Evolutionary conservation across 164 flowering plant genomes (phyloP), one percentile per base, ranked within the genome.

Genomic region (Annona cherimola): DNA sequence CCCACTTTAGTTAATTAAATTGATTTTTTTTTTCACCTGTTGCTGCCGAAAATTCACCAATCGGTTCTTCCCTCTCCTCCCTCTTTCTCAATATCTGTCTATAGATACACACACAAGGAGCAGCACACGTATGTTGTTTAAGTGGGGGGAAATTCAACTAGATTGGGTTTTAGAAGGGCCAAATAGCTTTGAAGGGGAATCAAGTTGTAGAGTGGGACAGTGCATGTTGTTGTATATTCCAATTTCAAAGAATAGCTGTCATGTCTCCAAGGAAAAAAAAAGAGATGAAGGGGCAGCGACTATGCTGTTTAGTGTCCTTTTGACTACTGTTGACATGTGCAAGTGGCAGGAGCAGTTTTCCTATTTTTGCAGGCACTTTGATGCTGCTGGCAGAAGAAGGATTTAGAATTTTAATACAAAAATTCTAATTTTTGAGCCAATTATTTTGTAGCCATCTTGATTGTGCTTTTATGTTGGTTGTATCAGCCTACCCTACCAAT

Each of bases 1-100:
- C 76, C 86, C 93, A 68, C 96, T 90, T 68, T 89, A 85, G 83
- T 83, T 69, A 80, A 74, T 83, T 26, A 9, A 76, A 81, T 80
- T 78, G 77, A 11, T 81, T 85, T 84, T 79, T 81, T 80, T 73
- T 71, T 72, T 78, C 66, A 71, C 72, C 41, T 44, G 57, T 50
- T 9, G 57, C 57, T 50, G 57, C 57, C 57, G 14, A 50, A 16
- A 9, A 50, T 9, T 50, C 14, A 4, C 50, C 50, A 9, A 50
- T 11, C 14, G 50, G 4, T 8, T 45, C 50, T 45, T 45, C 50
- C 9, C 50, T 45, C 50, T 45, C 50, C 57, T 50, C 57, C 14
- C 57, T 50, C 57, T 50, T 14, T 50, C 55, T 50, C 57, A 9
- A 11, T 50, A 3, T 50, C 57, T 50, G 57, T 50, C 14, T 50